Conservation (phyloP, 2,329 filamentous ascomycete genomes). For the Annulohypoxylon truncatum region DNA sequence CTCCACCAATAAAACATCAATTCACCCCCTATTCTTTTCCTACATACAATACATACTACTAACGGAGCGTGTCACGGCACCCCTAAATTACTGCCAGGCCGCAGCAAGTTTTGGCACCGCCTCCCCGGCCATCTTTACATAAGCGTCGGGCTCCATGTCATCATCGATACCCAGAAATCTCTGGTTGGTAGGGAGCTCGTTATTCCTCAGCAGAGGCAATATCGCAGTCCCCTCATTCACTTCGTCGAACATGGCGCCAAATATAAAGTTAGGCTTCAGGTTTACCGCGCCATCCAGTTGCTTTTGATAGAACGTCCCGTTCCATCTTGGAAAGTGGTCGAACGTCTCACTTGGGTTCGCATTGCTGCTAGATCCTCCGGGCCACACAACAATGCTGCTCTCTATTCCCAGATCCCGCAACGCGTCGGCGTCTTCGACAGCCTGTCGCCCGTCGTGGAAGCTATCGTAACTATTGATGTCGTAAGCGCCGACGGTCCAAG, state of each 20-base stretch:
- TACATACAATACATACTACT: no score
- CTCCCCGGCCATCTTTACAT: constrained; percentile 39
- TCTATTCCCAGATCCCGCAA: constrained; percentile 41
- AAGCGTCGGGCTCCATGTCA: constrained; percentile 42
- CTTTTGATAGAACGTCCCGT: constrained; percentile 46
- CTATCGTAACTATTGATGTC: constrained; percentile 37
- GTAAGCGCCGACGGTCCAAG: constrained; percentile 47
- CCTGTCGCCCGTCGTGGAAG: constrained; percentile 43
- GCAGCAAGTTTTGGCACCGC: constrained; percentile 30
- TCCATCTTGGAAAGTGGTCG: constrained; percentile 42
- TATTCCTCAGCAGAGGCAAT: constrained; percentile 39
- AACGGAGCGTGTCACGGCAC: no score
- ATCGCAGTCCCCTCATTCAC: constrained; percentile 45
- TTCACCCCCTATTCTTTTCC: no score
- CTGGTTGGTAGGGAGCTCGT: constrained; percentile 43
- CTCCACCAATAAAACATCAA: no score
- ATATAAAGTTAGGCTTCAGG: constrained; percentile 44
- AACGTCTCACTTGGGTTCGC: constrained; percentile 37
- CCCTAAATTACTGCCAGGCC: constrained; percentile 32
- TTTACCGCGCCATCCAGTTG: constrained; percentile 43
- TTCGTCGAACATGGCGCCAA: constrained; percentile 47
- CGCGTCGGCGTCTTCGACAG: constrained; percentile 39
- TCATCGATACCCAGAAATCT: constrained; percentile 43
- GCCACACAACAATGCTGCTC: constrained; percentile 46
- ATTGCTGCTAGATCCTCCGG: constrained; percentile 43